A percentile compares a stretch with the other conserved stretches of the same genome.
These are phyloP conservation scores for Vickermania ingenoplastis DNA, from an alignment of 208 protist species.

Conservation along the genomic window DNA sequence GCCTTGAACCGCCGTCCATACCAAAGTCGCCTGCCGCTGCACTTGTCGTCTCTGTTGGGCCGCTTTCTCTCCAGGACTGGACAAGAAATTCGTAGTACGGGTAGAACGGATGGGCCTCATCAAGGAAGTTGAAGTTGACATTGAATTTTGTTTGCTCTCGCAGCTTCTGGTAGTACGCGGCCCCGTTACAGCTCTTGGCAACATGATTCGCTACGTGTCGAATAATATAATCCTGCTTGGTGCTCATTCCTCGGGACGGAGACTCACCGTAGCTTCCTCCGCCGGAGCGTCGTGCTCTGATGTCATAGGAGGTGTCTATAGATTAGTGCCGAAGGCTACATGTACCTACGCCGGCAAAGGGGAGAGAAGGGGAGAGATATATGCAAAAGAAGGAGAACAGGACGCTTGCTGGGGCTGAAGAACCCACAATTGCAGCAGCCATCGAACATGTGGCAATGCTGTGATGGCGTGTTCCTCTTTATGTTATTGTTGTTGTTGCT, in stretches of 20 bases:
- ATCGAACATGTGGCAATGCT: no score
- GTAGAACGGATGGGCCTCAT: constrained; percentile 48
- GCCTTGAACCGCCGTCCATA: constrained; percentile 3
- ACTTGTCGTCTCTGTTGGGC: constrained; percentile 30
- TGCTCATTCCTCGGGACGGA: constrained; percentile 48
- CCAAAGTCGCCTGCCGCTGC: constrained; percentile 13
- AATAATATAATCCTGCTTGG: constrained; percentile 76
- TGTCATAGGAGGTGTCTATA: no score
- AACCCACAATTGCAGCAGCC: no score
- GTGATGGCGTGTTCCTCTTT: no score
- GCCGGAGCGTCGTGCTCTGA: no score
- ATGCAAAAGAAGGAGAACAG: no score
- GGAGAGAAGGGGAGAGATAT: no score
- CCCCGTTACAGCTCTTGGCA: constrained; percentile 51
- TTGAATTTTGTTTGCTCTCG: constrained; percentile 54
- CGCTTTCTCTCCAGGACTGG: constrained; percentile 34
- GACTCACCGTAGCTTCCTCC: constrained; percentile 6
- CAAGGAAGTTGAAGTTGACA: constrained; percentile 65
- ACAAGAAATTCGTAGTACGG: constrained; percentile 69
- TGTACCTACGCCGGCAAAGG: no score
- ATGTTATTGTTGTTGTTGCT: no score
- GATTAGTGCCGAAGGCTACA: no score
- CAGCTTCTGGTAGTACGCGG: constrained; percentile 60
- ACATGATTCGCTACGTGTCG: constrained; percentile 74
- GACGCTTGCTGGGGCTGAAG: no score